Conservation (phyloP, 371 early-diverging fungal genomes). For the Syncephalastrum sp. region DNA sequence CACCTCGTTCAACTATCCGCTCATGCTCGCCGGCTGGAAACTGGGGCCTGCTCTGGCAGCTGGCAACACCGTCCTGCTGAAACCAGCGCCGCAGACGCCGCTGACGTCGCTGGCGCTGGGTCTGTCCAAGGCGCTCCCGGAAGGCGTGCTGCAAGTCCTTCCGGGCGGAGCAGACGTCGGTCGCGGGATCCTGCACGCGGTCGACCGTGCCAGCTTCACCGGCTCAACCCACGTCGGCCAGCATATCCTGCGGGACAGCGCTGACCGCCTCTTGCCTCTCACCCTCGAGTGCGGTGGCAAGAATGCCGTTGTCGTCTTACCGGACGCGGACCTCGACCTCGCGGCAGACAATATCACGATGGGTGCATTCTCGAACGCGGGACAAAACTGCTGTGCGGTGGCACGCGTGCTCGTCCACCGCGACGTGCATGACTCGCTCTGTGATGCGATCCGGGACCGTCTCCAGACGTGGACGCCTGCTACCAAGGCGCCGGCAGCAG, state of each 20-base stretch:
- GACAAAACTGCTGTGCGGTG: constrained; percentile 89
- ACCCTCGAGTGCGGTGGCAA: constrained; percentile 92
- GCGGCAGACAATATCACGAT: constrained; percentile 64
- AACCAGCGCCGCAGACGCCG: constrained; percentile 50
- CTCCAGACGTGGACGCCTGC: constrained; percentile 41
- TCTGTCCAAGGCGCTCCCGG: constrained; percentile 27
- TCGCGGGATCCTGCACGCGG: constrained; percentile 13
- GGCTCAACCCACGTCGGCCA: constrained; percentile 80
- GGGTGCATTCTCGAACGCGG: constrained; percentile 77
- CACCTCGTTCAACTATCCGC: constrained; percentile 82
- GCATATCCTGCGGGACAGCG: constrained; percentile 66
- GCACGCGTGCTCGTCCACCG: constrained; percentile 75
- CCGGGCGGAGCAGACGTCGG: constrained; percentile 30
- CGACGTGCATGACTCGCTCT: constrained; percentile 64
- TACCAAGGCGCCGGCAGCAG: constrained; percentile 25
- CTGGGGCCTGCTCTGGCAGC: constrained; percentile 79
- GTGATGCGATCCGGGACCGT: constrained; percentile 52
- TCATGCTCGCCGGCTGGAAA: constrained; percentile 79
- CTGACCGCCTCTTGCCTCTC: constrained; percentile 60
- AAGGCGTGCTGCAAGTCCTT: constrained; percentile 72
- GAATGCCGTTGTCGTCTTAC: constrained; percentile 76
- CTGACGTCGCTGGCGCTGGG: constrained; percentile 38
- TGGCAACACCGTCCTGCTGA: constrained; percentile 39
- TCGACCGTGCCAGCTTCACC: constrained; percentile 42
- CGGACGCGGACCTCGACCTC: constrained; percentile 73